Evolutionary conservation across 352 stramenopile species (phyloP).

Genomic region (Pythium myriotylum): DNA sequence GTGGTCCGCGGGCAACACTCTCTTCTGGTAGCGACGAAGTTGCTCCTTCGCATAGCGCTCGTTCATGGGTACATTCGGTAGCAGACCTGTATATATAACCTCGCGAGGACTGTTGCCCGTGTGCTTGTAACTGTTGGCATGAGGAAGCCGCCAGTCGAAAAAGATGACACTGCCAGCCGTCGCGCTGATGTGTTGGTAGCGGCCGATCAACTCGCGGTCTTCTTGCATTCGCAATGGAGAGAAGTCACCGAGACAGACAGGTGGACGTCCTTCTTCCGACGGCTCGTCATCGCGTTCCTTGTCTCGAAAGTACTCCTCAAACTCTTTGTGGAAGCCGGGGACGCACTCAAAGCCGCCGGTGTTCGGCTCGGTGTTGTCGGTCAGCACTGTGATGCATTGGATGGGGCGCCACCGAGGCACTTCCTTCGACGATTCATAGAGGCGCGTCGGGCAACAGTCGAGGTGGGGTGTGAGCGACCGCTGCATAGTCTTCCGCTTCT

Average conservation of each 20-base stretch:
- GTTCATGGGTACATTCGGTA: constrained; percentile 78
- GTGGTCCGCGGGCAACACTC: constrained; percentile 70
- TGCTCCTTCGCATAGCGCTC: constrained; percentile 71
- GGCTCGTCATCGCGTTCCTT: constrained; percentile 21
- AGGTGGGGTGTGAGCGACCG: constrained; percentile 87
- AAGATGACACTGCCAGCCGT: constrained; percentile 80
- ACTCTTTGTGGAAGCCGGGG: constrained; percentile 86
- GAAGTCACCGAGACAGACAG: constrained; percentile 88
- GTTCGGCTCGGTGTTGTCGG: constrained; percentile 58
- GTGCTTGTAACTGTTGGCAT: constrained; percentile 89
- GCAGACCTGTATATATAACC: constrained; percentile 87
- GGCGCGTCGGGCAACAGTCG: constrained; percentile 81
- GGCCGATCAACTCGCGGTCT: constrained; percentile 72
- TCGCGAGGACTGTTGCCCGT: constrained; percentile 54
- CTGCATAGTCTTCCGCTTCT: constrained; percentile 74
- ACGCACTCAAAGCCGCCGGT: constrained; percentile 89
- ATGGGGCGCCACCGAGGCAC: constrained; percentile 86
- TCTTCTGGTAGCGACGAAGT: constrained; percentile 61
- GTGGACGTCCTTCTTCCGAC: constrained; percentile 35
- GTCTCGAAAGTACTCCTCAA: constrained; percentile 58
- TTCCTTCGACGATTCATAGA: constrained; percentile 75
- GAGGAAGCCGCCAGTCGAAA: constrained; percentile 88
- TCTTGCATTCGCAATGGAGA: constrained; percentile 85
- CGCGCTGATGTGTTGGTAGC: constrained; percentile 67
- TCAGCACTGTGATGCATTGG: constrained; percentile 88